These are phyloP conservation scores for Ascochyta viciae-villosae DNA, from an alignment of 2,329 filamentous ascomycete genomes.

Conservation along the genomic window DNA sequence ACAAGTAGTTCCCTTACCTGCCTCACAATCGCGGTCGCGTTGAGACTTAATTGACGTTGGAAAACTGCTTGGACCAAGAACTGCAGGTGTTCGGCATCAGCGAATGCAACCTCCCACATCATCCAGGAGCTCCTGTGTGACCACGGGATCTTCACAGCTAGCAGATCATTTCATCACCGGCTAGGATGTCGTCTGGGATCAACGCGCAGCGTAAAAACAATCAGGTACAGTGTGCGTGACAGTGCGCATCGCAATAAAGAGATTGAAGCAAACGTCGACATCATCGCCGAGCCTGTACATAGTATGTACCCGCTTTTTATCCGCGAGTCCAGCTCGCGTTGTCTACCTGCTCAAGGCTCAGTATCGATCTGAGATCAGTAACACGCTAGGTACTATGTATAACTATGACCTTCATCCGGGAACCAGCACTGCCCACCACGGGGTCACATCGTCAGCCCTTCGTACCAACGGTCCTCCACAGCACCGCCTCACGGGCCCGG, in stretches of 20 bases:
- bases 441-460: constrained; percentile 6
- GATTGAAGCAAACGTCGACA: constrained; percentile 12
- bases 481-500: constrained; percentile 27
- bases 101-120: constrained; percentile 8
- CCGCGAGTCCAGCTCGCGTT: not conserved
- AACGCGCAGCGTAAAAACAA: constrained; percentile 18
- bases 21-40: no score
- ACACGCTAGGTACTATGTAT: no score
- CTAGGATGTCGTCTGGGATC: constrained; percentile 14
- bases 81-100: constrained; percentile 1
- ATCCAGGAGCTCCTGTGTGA: constrained; percentile 20
- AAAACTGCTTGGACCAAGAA: not conserved
- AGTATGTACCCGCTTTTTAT: no score
- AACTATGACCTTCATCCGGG: constrained; percentile 4
- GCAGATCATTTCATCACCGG: constrained; percentile 37
- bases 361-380: not conserved
- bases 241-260: constrained; percentile 29
- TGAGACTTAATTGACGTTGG: not conserved
- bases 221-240: constrained; percentile 15
- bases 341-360: not conserved
- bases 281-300: constrained; percentile 7
- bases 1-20: no score
- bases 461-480: constrained; percentile 13
- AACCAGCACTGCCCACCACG: not conserved
- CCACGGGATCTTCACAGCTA: constrained; percentile 31